Evolutionary conservation across 352 stramenopile species (phyloP).

Genomic region (Phytophthora cryptogea): DNA sequence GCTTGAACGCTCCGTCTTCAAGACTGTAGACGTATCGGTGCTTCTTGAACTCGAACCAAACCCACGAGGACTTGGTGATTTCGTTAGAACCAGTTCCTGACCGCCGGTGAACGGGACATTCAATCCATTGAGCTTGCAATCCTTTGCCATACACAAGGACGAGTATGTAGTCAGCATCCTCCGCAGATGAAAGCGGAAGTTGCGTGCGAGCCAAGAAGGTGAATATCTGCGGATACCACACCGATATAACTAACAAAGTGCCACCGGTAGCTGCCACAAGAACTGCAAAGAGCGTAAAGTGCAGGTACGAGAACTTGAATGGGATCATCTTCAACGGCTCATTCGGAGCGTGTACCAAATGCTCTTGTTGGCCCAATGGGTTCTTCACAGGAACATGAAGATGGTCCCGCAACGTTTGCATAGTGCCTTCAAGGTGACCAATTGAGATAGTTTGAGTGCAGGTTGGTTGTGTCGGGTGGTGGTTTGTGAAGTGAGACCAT

Average conservation of each 20-base stretch:
- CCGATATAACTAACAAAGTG: constrained; percentile 41
- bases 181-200: constrained; percentile 31
- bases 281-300: constrained; percentile 39
- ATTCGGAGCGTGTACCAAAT: constrained; percentile 51
- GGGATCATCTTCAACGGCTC: constrained; percentile 50
- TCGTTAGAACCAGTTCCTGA: not conserved
- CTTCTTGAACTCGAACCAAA: constrained; percentile 81
- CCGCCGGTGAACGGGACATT: constrained; percentile 31
- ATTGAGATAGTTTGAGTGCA: not conserved
- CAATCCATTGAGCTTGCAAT: constrained; percentile 45
- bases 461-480: not conserved
- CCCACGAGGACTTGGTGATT: constrained; percentile 16
- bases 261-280: constrained; percentile 38
- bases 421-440: not conserved
- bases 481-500: constrained; percentile 9
- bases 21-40: constrained; percentile 66
- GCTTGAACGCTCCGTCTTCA: constrained; percentile 55
- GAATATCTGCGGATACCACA: constrained; percentile 76
- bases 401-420: constrained; percentile 25
- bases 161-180: constrained; percentile 55
- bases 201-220: constrained; percentile 51
- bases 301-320: constrained; percentile 48
- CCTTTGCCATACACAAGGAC: constrained; percentile 47
- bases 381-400: constrained; percentile 25
- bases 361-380: constrained; percentile 15